phyloP scores from a whole-genome alignment of 768 basidiomycete species.

The Psilocybe cubensis region DNA sequence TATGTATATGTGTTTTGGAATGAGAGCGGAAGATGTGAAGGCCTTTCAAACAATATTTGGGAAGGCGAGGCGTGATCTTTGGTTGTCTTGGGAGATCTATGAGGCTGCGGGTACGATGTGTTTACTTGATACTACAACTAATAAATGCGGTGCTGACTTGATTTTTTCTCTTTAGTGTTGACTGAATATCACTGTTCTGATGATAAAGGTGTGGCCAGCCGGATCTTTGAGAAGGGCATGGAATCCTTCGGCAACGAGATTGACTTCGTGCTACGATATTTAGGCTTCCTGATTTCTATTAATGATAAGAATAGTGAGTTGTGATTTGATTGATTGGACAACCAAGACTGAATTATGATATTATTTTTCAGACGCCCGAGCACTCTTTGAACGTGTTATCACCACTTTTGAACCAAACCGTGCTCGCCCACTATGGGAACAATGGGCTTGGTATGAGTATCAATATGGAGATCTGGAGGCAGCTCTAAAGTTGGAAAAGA shows the following conservation, averaged over 20 bases:
- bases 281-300: slow-evolving; percentile 90
- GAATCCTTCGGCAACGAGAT: slow-evolving; percentile 82
- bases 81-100: slow-evolving; percentile 89
- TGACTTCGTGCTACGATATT: slow-evolving; percentile 86
- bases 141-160: not conserved
- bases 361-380: slow-evolving; percentile 80
- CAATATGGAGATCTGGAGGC: slow-evolving; percentile 90
- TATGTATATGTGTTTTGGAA: slow-evolving; percentile 92
- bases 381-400: slow-evolving; percentile 91
- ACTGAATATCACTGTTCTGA: slow-evolving; percentile 96
- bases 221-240: slow-evolving; percentile 94
- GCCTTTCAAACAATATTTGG: slow-evolving; percentile 77
- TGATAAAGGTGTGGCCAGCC: slow-evolving; percentile 73
- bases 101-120: slow-evolving; percentile 78
- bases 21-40: slow-evolving; percentile 87
- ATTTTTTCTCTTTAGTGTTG: slow-evolving; percentile 68
- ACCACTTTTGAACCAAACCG: slow-evolving; percentile 75
- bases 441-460: slow-evolving; percentile 95
- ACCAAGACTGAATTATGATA: slow-evolving; percentile 10
- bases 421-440: slow-evolving; percentile 90
- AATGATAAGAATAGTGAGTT: slow-evolving; percentile 93
- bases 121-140: not conserved
- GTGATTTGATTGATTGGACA: not conserved
- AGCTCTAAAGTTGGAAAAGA: slow-evolving; percentile 85
- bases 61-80: slow-evolving; percentile 76